A percentile compares a stretch with the other conserved stretches of the same genome.
Conservation (phyloP, 163 green algal species). For the Prototheca cutis region DNA sequence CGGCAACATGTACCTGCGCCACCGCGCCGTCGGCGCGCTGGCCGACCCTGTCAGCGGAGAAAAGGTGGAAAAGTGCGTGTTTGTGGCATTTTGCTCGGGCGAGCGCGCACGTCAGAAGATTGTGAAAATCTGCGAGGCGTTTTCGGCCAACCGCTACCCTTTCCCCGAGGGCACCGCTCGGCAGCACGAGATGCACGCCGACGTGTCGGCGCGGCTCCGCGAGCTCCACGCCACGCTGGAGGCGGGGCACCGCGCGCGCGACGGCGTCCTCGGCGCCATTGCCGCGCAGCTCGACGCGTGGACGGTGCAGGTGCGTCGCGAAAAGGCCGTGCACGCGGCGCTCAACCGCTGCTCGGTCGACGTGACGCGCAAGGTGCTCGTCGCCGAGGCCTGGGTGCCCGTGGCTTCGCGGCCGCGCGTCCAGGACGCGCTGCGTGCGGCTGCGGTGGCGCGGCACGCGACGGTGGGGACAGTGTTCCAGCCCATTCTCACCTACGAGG, state of each 20-base stretch:
- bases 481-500: conserved; percentile 67
- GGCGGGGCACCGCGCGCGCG: conserved; percentile 62
- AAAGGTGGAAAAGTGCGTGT: conserved; percentile 87
- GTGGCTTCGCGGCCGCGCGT: conserved; percentile 44
- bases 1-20: conserved; percentile 95
- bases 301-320: conserved; percentile 50
- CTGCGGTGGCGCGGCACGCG: conserved; percentile 37
- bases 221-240: conserved; percentile 92
- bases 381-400: conserved; percentile 93
- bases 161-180: conserved; percentile 84
- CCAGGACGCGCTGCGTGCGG: conserved; percentile 57
- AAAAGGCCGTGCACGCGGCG: conserved; percentile 95
- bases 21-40: conserved; percentile 59
- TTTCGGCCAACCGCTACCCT: conserved; percentile 91
- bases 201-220: conserved; percentile 71
- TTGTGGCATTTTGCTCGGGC: conserved; percentile 96
- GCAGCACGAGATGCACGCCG: conserved; percentile 78
- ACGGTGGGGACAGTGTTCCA: conserved; percentile 79
- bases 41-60: conserved; percentile 78
- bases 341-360: conserved; percentile 97
- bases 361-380: conserved; percentile 84
- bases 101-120: conserved; percentile 86
- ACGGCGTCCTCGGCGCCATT: conserved; percentile 65
- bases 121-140: conserved; percentile 93
- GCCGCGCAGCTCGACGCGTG: conserved; percentile 44